Conservation (phyloP, 257 asterid species). For the Forsythia suspensa region DNA sequence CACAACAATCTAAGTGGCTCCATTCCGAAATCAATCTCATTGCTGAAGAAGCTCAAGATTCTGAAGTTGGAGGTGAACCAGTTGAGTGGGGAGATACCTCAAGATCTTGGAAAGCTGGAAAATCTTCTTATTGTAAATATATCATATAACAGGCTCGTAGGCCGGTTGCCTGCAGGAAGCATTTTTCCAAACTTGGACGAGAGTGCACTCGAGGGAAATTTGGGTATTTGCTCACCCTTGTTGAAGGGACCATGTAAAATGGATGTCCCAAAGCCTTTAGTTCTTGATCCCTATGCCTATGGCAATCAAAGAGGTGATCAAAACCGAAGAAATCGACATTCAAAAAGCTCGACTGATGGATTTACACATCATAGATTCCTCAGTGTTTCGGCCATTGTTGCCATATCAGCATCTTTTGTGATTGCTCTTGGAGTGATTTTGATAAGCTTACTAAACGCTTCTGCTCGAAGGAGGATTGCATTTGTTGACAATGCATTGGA, state of each 20-base stretch:
- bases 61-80: slow-evolving; percentile 78
- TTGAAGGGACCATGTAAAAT: slow-evolving; percentile 79
- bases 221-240: slow-evolving; percentile 83
- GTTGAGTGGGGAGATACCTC: slow-evolving; percentile 89
- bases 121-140: slow-evolving; percentile 83
- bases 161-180: slow-evolving; percentile 72
- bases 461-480: slow-evolving; percentile 57
- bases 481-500: slow-evolving; percentile 70
- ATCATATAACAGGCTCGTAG: slow-evolving; percentile 76
- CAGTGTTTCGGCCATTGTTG: slow-evolving; percentile 76
- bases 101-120: slow-evolving; percentile 60
- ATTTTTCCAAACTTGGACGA: slow-evolving; percentile 73
- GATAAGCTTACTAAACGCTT: slow-evolving; percentile 66
- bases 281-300: slow-evolving; percentile 80
- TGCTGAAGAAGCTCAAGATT: slow-evolving; percentile 73
- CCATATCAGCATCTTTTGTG: slow-evolving; percentile 75
- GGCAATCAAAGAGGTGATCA: slow-evolving; percentile 50
- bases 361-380: slow-evolving; percentile 57
- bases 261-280: slow-evolving; percentile 87
- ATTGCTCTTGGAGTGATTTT: slow-evolving; percentile 73
- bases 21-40: slow-evolving; percentile 71
- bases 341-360: slow-evolving; percentile 15
- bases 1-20: slow-evolving; percentile 67
- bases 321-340: slow-evolving; percentile 17
- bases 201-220: slow-evolving; percentile 74